Evolutionary conservation across 2,329 filamentous ascomycete species (phyloP).

Genomic region (Sclerotinia nivalis): DNA sequence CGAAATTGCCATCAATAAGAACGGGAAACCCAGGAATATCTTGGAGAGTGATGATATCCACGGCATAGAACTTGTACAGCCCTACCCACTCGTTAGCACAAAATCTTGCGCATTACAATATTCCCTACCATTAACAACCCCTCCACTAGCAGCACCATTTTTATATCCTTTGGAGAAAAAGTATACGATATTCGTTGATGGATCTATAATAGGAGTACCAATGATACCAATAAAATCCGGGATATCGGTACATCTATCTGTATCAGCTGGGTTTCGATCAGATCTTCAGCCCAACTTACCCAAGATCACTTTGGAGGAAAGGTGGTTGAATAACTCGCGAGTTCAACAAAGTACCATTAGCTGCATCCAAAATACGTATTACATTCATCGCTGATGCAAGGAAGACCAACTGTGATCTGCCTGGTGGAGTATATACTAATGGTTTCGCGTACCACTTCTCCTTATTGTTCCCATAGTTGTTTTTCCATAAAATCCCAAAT

Average conservation of each 20-base stretch:
- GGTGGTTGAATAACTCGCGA: conserved; percentile 51
- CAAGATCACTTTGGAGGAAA: conserved; percentile 47
- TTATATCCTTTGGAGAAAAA: conserved; percentile 29
- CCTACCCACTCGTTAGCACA: conserved; percentile 28
- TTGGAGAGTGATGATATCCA: conserved; percentile 44
- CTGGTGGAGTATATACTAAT: conserved; percentile 54
- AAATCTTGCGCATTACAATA: not conserved
- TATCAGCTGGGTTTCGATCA: not conserved
- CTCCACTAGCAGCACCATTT: conserved; percentile 33
- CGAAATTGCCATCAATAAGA: conserved; percentile 47
- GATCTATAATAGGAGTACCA: conserved; percentile 31
- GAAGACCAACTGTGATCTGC: conserved; percentile 54
- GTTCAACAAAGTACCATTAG: conserved; percentile 52
- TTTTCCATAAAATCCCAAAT: conserved; percentile 53
- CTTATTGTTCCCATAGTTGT: conserved; percentile 47
- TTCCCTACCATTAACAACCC: conserved; percentile 33
- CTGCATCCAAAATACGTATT: conserved; percentile 56
- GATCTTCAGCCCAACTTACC: not conserved
- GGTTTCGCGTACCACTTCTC: conserved; percentile 57
- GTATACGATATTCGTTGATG: conserved; percentile 30
- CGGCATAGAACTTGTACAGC: conserved; percentile 38
- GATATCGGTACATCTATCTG: conserved; percentile 41
- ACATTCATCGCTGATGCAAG: conserved; percentile 59
- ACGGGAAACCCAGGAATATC: conserved; percentile 47
- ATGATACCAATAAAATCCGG: conserved; percentile 30